phyloP scores from a whole-genome alignment of 2,329 filamentous ascomycete species.

The Alternaria infectoria region DNA sequence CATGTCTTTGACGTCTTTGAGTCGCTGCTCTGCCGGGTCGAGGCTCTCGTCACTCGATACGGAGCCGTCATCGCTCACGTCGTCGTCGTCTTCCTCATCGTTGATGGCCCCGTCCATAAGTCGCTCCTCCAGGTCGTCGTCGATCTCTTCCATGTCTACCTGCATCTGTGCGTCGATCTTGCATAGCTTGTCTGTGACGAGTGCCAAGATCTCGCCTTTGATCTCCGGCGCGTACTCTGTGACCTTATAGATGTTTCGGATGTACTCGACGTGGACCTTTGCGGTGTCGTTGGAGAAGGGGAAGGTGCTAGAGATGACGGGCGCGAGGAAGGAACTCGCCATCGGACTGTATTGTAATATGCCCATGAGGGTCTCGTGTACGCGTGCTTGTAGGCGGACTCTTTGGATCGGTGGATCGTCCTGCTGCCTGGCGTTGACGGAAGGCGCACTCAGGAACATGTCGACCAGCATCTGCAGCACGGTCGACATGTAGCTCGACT shows the following conservation, averaged over 20 bases:
- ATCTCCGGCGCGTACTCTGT: slow-evolving; percentile 79
- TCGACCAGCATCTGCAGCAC: slow-evolving; percentile 82
- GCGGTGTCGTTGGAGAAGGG: slow-evolving; percentile 79
- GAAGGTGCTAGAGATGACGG: slow-evolving; percentile 71
- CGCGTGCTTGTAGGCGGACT: slow-evolving; percentile 70
- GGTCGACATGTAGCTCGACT: slow-evolving; percentile 75
- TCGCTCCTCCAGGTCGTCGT: slow-evolving; percentile 82
- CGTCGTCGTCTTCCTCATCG: slow-evolving; percentile 55
- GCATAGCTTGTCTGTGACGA: slow-evolving; percentile 85
- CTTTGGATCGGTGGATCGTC: slow-evolving; percentile 65
- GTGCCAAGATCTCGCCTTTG: slow-evolving; percentile 77
- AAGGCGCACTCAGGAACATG: slow-evolving; percentile 71
- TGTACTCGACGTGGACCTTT: slow-evolving; percentile 83
- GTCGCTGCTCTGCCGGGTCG: slow-evolving; percentile 63
- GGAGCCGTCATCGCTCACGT: slow-evolving; percentile 73
- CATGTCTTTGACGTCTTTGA: slow-evolving; percentile 77
- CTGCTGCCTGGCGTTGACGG: slow-evolving; percentile 59
- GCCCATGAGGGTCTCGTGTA: slow-evolving; percentile 78
- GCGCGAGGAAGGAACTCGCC: slow-evolving; percentile 72
- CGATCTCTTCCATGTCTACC: slow-evolving; percentile 87
- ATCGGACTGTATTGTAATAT: slow-evolving; percentile 83
- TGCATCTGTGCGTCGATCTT: slow-evolving; percentile 97
- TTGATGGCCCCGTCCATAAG: slow-evolving; percentile 65
- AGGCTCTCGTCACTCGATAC: slow-evolving; percentile 68
- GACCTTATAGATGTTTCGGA: slow-evolving; percentile 80